phyloP scores from a whole-genome alignment of 169 alveolate genomes.

The Plasmodium fragile region DNA sequence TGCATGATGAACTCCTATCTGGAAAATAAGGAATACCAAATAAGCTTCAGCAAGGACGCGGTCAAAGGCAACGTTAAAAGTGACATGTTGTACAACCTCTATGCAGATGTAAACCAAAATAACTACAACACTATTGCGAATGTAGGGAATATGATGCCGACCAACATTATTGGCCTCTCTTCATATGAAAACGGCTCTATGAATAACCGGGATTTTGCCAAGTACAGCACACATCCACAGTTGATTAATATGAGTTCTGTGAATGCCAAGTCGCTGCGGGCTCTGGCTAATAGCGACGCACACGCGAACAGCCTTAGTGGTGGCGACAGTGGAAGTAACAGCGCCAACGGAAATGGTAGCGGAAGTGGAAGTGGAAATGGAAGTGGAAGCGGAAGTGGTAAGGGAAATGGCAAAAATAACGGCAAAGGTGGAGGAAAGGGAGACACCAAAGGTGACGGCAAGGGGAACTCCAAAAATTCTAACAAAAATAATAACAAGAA shows the following conservation, averaged over 20 bases:
- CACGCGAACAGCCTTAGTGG: neutral
- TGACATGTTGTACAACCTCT: slow-evolving; percentile 29
- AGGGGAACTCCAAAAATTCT: neutral
- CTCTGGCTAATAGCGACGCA: neutral
- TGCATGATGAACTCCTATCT: neutral
- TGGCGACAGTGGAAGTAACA: neutral
- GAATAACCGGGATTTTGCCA: neutral
- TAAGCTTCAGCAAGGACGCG: slow-evolving; percentile 41
- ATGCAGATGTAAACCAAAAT: slow-evolving; percentile 58
- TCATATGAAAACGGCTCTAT: neutral
- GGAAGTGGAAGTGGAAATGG: neutral
- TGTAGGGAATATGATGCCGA: neutral
- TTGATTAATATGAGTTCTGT: neutral
- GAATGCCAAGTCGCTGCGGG: neutral
- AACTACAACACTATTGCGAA: slow-evolving; percentile 25
- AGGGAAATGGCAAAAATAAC: neutral
- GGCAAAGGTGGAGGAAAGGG: neutral
- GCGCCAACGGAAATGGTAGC: neutral
- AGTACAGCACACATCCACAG: neutral
- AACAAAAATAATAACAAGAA: slow-evolving; percentile 18
- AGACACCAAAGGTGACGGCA: neutral
- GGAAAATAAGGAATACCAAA: slow-evolving; percentile 30
- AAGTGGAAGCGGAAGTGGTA: neutral
- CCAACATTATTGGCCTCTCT: neutral
- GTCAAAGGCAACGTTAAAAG: slow-evolving; percentile 40